Evolutionary conservation across 345 rosid genomes (phyloP).

Genomic region (Rhodamnia argentea): DNA sequence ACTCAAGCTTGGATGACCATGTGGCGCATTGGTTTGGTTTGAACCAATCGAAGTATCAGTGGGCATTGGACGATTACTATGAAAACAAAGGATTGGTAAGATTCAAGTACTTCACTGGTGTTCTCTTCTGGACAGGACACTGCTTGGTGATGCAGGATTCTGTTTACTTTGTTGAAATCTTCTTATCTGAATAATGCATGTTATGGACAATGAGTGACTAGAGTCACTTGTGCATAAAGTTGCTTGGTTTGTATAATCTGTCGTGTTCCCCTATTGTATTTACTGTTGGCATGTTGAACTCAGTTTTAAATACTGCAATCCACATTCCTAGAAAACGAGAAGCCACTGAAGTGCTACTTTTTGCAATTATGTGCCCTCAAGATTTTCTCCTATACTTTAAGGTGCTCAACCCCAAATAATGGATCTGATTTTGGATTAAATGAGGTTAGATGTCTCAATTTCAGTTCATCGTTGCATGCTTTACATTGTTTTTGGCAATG

Average conservation of each 20-base stretch:
- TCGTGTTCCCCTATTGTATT: not conserved
- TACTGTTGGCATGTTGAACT: not conserved
- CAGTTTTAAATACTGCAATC: not conserved
- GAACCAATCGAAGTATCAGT: conserved; percentile 95
- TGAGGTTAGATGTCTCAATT: not conserved
- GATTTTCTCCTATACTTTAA: not conserved
- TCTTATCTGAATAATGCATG: not conserved
- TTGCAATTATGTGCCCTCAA: not conserved
- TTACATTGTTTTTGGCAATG: not conserved
- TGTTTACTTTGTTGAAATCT: not conserved
- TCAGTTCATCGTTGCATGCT: not conserved
- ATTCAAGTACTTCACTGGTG: not conserved
- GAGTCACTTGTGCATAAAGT: not conserved
- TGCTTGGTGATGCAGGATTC: not conserved
- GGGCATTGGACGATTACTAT: conserved; percentile 95
- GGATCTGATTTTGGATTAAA: not conserved
- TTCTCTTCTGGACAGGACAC: not conserved
- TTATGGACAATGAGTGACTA: not conserved
- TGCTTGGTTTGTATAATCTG: not conserved
- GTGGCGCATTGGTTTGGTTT: conserved; percentile 98
- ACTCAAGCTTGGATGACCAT: conserved; percentile 94
- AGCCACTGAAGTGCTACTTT: not conserved
- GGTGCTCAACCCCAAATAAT: not conserved
- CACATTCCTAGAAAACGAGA: not conserved
- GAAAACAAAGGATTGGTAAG: conserved; percentile 79